Conservation (phyloP, 306 rosid genomes). For the Fagus crenata region DNA sequence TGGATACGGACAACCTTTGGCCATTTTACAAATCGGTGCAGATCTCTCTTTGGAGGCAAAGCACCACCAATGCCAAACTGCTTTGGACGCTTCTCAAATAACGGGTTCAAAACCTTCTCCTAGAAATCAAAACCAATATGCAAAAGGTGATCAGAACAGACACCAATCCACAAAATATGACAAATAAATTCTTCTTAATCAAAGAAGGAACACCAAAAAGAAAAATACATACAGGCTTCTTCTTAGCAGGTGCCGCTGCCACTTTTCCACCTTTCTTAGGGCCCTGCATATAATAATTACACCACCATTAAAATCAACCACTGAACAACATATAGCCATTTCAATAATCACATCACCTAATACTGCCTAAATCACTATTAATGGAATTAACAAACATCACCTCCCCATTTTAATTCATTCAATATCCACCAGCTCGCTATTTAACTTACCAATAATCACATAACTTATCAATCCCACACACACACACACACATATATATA, state of each 20-base stretch:
- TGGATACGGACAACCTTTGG: conserved; percentile 55
- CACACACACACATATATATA: too few relatives aligned
- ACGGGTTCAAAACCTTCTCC: conserved; percentile 65
- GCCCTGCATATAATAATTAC: conserved; percentile 29
- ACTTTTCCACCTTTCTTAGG: conserved; percentile 59
- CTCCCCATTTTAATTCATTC: too few relatives aligned
- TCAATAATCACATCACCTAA: background rate
- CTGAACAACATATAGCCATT: background rate
- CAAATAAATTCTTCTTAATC: background rate
- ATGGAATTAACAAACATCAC: background rate
- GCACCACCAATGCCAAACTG: conserved; percentile 78
- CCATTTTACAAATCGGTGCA: conserved; percentile 68
- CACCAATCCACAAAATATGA: too few relatives aligned
- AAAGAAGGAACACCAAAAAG: conserved; percentile 5
- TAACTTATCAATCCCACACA: too few relatives aligned
- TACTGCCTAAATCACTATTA: background rate
- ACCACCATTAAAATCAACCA: background rate
- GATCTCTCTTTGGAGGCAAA: conserved; percentile 74
- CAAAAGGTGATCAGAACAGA: background rate
- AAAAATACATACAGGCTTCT: conserved; percentile 39
- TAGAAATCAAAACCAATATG: background rate
- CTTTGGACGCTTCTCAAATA: conserved; percentile 69
- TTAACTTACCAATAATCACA: too few relatives aligned
- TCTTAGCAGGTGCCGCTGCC: conserved; percentile 42
- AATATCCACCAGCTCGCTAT: too few relatives aligned